Conservation (phyloP, 805 yeast genomes). For the Kregervanrija delftensis region DNA sequence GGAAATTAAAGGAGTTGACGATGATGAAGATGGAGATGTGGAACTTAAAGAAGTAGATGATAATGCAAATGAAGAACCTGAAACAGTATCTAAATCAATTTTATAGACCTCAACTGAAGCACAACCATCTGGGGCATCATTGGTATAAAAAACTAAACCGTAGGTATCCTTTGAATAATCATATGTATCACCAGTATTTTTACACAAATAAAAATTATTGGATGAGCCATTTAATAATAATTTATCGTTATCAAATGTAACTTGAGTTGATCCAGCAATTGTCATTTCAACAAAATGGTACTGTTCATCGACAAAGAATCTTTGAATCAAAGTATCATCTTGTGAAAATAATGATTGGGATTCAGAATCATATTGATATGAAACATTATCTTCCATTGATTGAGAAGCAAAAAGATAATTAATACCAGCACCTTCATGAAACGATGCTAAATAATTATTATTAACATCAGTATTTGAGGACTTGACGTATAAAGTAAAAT, state of each 20-base stretch:
- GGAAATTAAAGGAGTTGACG: too few relatives aligned
- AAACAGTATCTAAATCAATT: too few relatives aligned
- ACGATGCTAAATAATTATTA: too few relatives aligned
- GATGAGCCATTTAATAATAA: constrained; percentile 18
- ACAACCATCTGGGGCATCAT: too few relatives aligned
- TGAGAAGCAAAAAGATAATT: constrained; percentile 29
- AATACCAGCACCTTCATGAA: constrained; percentile 43
- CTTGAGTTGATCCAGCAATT: constrained; percentile 4
- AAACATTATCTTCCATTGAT: constrained; percentile 11
- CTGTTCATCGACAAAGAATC: background rate
- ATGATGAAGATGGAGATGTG: too few relatives aligned
- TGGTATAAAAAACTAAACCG: constrained; percentile 5
- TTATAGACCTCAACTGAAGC: too few relatives aligned
- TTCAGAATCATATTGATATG: background rate
- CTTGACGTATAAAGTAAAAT: too few relatives aligned
- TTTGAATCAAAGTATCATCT: background rate
- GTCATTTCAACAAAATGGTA: constrained; percentile 5
- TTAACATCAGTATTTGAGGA: too few relatives aligned
- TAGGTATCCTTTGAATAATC: constrained; percentile 22
- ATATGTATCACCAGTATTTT: constrained; percentile 37
- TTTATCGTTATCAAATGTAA: background rate
- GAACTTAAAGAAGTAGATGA: too few relatives aligned
- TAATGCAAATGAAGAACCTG: too few relatives aligned
- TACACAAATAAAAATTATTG: constrained; percentile 31
- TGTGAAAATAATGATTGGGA: background rate